Evolutionary conservation across 176 grass and related monocot genomes (phyloP), one percentile per base, ranked within the genome.

Genomic region (Ananas comosus): DNA sequence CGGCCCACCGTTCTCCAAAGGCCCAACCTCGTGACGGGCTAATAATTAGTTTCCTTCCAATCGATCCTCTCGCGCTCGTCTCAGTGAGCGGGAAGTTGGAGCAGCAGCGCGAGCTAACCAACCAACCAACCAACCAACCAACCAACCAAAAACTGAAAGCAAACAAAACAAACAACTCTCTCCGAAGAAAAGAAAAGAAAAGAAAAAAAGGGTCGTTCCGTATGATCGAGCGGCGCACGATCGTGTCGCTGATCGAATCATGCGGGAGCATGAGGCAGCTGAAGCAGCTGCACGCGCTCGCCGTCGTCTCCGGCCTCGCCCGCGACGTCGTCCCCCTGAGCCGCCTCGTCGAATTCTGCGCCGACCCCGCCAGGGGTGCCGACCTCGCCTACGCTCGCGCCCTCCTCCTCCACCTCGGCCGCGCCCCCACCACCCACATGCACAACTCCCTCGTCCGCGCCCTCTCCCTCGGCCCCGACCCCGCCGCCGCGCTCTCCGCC

Each of bases 291-390:
- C 73, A 75, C 10, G 63, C 23, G 50, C 3, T 66, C 50, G 54
- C 53, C 63, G 16, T 75, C 73, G 64, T 52, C 63, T 53, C 73
- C 14, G 49, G 49, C 5, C 50, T 75, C 27, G 14, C 25, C 16
- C 13, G 4, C 23, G 73, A 76, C 50, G 63, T 22, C 24, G 64
- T 67, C 28, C 73, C 23, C 23, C 19, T 75, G 49, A 75, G 73
- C 49, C 63, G 63, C 49, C 73, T 75, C 24, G 64, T 75, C 63
- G 73, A 75, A 50, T 75, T 66, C 49, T 66, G 49, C 49, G 11
- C 24, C 13, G 50, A 75, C 4, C 13, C 64, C 13, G 63, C 0
- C 2, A n/a, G 12, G 13, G 50, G 64, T 0, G 72, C 13, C 54
- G 54, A 53, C 49, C 10, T 67, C 49, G 11, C 14, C 23, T 67